phyloP scores from a whole-genome alignment of 2,329 filamentous ascomycete genomes.

The Colletotrichum musae region DNA sequence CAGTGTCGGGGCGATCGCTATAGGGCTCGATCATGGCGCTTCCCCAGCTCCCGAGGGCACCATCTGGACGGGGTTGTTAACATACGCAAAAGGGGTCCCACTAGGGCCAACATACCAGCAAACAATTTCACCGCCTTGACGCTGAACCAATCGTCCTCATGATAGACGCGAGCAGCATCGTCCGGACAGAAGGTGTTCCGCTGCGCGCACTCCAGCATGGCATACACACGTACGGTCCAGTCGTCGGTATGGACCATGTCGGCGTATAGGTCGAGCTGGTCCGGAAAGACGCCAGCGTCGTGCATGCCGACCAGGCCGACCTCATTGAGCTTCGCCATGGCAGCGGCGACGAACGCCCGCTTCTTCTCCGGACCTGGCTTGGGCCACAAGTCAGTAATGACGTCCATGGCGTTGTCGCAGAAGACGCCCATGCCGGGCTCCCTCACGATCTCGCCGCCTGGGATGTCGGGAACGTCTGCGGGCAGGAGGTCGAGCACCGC shows the following conservation, averaged over 20 bases:
- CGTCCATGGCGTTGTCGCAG: constrained; percentile 80
- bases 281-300: constrained; percentile 74
- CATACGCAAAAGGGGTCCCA: not conserved
- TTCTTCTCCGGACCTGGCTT: constrained; percentile 68
- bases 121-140: constrained; percentile 79
- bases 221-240: constrained; percentile 75
- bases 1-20: constrained; percentile 71
- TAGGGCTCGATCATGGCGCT: constrained; percentile 81
- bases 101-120: constrained; percentile 62
- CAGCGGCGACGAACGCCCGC: constrained; percentile 68
- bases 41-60: constrained; percentile 79
- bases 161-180: constrained; percentile 60
- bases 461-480: constrained; percentile 63
- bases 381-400: constrained; percentile 71
- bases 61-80: constrained; percentile 62
- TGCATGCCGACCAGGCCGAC: constrained; percentile 79
- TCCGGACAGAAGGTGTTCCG: constrained; percentile 75
- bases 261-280: constrained; percentile 68
- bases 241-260: constrained; percentile 63
- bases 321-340: constrained; percentile 74
- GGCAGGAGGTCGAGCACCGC: constrained; percentile 74
- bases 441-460: constrained; percentile 75
- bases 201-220: constrained; percentile 77
- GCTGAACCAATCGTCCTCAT: constrained; percentile 66
- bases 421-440: constrained; percentile 77